Percentiles rank a stretch among this genome's conserved stretches.
These are phyloP conservation scores for Mycena polygramma DNA, from an alignment of 768 basidiomycete genomes.

Conservation along the genomic window DNA sequence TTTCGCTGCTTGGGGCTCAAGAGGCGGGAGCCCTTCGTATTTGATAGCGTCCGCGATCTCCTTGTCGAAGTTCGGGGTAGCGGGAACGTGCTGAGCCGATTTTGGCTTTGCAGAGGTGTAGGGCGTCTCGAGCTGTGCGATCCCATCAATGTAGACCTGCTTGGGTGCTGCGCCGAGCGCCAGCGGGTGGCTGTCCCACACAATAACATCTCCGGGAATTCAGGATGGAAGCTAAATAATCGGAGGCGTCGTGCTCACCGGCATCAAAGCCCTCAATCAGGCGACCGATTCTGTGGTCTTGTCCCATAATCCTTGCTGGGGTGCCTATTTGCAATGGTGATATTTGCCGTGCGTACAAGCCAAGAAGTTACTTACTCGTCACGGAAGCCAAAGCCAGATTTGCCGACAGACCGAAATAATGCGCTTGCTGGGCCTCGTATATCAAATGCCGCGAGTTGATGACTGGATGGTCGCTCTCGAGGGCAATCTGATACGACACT, in stretches of 20 bases:
- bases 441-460: slow-evolving; percentile 75
- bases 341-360: neutral
- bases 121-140: slow-evolving; percentile 66
- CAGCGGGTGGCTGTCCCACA: slow-evolving; percentile 88
- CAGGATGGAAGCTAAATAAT: neutral
- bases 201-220: slow-evolving; percentile 57
- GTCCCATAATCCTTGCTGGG: neutral
- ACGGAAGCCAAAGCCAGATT: slow-evolving; percentile 68
- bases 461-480: slow-evolving; percentile 68
- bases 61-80: slow-evolving; percentile 68
- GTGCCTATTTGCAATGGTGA: slow-evolving; percentile 45
- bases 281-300: slow-evolving; percentile 25
- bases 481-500: neutral
- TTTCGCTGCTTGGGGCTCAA: slow-evolving; percentile 20
- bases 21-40: slow-evolving; percentile 79
- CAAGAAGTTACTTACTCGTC: neutral
- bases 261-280: slow-evolving; percentile 74
- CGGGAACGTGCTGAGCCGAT: slow-evolving; percentile 63
- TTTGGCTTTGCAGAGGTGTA: slow-evolving; percentile 58
- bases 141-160: slow-evolving; percentile 90
- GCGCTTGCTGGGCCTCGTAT: slow-evolving; percentile 79
- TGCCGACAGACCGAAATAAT: slow-evolving; percentile 72
- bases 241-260: slow-evolving; percentile 43
- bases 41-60: slow-evolving; percentile 73
- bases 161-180: slow-evolving; percentile 81